These are phyloP conservation scores for Nemophila menziesii DNA, from an alignment of 257 asterid species.

Conservation along the genomic window DNA sequence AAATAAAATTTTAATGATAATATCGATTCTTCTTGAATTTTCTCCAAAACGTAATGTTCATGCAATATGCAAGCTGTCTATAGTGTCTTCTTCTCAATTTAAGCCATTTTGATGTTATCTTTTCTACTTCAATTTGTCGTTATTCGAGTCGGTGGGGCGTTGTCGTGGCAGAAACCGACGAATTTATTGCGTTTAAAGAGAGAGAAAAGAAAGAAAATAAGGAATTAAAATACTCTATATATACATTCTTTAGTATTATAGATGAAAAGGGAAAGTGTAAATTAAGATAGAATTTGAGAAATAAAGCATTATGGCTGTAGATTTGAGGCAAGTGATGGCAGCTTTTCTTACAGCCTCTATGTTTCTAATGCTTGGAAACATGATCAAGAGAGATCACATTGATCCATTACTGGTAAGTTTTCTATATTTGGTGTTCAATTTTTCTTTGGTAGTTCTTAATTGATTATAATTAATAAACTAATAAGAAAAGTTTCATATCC, in stretches of 20 bases:
- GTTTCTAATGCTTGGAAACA: conserved; percentile 44
- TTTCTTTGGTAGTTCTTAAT: neutral
- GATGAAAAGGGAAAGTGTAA: neutral
- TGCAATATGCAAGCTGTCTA: conserved; percentile 8
- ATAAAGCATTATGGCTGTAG: conserved; percentile 21
- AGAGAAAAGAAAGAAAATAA: neutral
- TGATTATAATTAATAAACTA: neutral
- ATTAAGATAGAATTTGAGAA: neutral
- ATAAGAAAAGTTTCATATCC: neutral
- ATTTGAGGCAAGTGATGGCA: conserved; percentile 44
- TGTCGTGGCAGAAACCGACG: conserved; percentile 6
- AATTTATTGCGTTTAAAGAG: neutral
- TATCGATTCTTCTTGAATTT: neutral
- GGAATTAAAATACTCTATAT: neutral
- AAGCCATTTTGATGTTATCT: neutral
- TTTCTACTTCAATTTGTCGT: conserved; percentile 11
- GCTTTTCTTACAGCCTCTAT: conserved; percentile 52
- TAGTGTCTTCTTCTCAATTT: neutral
- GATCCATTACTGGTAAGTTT: conserved; percentile 36
- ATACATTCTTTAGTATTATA: neutral
- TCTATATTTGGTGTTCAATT: neutral
- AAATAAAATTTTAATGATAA: neutral
- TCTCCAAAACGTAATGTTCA: neutral
- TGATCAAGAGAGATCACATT: conserved; percentile 45
- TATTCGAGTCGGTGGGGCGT: conserved; percentile 1